These are phyloP conservation scores for Gliomastix tumulicola DNA, from an alignment of 2,329 filamentous ascomycete species.

Conservation along the genomic window DNA sequence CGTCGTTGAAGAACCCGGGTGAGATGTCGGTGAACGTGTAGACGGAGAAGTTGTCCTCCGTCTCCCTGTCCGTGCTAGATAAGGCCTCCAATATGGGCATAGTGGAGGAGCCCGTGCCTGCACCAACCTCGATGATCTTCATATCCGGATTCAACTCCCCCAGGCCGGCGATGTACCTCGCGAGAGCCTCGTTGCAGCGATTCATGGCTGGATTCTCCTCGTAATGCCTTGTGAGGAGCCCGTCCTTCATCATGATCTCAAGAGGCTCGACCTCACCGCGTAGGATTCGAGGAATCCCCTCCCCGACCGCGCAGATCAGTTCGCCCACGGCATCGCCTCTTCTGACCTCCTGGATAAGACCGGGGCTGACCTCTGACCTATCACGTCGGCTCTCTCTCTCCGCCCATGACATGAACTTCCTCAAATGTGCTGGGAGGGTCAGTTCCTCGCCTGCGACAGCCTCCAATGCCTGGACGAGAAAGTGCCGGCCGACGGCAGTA, in stretches of 20 bases:
- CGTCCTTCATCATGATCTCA: conserved; percentile 25
- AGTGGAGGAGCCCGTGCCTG: conserved; percentile 24
- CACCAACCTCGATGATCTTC: conserved; percentile 27
- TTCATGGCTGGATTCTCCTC: conserved; percentile 6
- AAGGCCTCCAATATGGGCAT: conserved; percentile 12
- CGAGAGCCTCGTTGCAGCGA: conserved; percentile 3
- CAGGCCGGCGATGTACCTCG: not conserved
- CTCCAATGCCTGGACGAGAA: too few relatives aligned
- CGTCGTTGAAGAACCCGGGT: conserved; percentile 24
- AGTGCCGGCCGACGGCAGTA: too few relatives aligned
- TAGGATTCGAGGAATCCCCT: conserved; percentile 21
- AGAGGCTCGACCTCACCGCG: conserved; percentile 23
- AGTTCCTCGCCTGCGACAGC: too few relatives aligned
- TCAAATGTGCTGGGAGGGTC: too few relatives aligned
- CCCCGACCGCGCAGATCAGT: conserved; percentile 18
- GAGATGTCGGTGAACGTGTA: conserved; percentile 33
- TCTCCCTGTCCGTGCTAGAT: not conserved
- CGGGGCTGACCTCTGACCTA: too few relatives aligned
- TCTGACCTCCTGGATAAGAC: not conserved
- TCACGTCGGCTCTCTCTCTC: too few relatives aligned
- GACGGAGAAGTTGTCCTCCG: conserved; percentile 5
- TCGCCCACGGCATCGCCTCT: conserved; percentile 7
- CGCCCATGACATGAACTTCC: too few relatives aligned
- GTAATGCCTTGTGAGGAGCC: conserved; percentile 26
- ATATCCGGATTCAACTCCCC: conserved; percentile 17